These are phyloP conservation scores for Ambrosiella cleistominuta DNA, from an alignment of 2,329 filamentous ascomycete genomes.

Conservation along the genomic window DNA sequence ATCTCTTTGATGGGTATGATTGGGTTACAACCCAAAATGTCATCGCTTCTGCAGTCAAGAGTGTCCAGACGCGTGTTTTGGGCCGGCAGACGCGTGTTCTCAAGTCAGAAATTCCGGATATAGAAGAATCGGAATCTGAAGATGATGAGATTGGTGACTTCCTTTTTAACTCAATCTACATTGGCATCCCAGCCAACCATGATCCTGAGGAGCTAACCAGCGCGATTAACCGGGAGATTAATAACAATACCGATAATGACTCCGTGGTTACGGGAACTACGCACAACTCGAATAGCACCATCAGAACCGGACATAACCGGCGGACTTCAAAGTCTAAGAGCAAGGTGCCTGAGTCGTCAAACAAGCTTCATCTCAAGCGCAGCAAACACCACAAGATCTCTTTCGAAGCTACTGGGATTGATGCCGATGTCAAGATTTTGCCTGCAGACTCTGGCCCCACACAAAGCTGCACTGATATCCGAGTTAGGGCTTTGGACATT, in stretches of 20 bases:
- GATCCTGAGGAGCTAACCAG: constrained; percentile 67
- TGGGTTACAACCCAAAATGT: constrained; percentile 77
- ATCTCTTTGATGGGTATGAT: constrained; percentile 93
- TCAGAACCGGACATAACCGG: constrained; percentile 21
- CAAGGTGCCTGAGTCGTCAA: constrained; percentile 23
- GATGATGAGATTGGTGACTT: constrained; percentile 87
- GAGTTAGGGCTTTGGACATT: constrained; percentile 68
- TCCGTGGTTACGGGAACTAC: constrained; percentile 55
- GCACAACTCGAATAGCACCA: constrained; percentile 42
- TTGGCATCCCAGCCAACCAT: constrained; percentile 71
- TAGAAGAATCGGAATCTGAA: constrained; percentile 37
- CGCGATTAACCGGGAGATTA: constrained; percentile 75
- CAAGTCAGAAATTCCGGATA: constrained; percentile 17
- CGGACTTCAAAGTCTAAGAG: constrained; percentile 40
- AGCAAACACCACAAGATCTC: constrained; percentile 91
- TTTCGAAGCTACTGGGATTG: constrained; percentile 75
- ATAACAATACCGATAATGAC: constrained; percentile 81
- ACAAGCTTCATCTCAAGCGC: constrained; percentile 57
- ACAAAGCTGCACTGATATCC: constrained; percentile 70
- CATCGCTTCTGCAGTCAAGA: constrained; percentile 73
- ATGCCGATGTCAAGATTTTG: constrained; percentile 66
- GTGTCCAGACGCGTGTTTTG: constrained; percentile 67
- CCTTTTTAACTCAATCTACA: constrained; percentile 97
- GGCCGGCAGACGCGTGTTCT: constrained; percentile 27
- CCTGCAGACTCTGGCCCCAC: constrained; percentile 63